Evolutionary conservation across 2,329 filamentous ascomycete genomes (phyloP), one percentile per base, ranked within the genome.

Genomic region (Ascosphaera apis): DNA sequence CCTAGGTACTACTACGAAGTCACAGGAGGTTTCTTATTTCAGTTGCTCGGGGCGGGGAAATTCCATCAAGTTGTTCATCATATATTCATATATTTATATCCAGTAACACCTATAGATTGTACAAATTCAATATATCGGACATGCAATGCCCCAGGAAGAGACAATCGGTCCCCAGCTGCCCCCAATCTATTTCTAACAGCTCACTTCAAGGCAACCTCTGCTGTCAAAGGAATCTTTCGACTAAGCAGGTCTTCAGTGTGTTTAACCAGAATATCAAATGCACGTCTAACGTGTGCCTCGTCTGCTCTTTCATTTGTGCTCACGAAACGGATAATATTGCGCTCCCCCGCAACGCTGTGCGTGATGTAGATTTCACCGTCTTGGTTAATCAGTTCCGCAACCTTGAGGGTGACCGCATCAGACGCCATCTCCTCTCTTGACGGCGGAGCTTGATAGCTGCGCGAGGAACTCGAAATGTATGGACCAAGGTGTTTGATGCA

Each of bases 301-400:
- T 86, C 73, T 0, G 75, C 70, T 30, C 69, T 60, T 16, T 67
- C 60, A 45, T 77, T 79, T 1, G 69, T 75, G 38, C 79, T 82
- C 15, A 86, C 76, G 27, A 93, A 70, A 0, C 86, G 65, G 41
- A 95, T 91, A 1, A 77, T 75, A 53, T 81, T 81, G 15, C 72
- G 62, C 1, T 72, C 77, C 6, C 69, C 70, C 9, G 91, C 64
- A 3, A 82, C 67, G 1, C 75, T 77, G 31, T 72, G 76, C 0
- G 83, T 93, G 16, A 93, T 58, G 54, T 81, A 93, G 38, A 91
- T 77, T 53, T 81, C 71, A 1, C 81, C 81, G 5, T 67, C 60
- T 2, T 62, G 60, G 46, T 91, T 86, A 18, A 92, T 66, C 16
- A 61, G 53, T 47, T 88, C 77, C 46, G 80, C 86, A 9, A 91